These are phyloP conservation scores for Arthrobotrys musiformis DNA, from an alignment of 2,329 filamentous ascomycete genomes.

Conservation along the genomic window DNA sequence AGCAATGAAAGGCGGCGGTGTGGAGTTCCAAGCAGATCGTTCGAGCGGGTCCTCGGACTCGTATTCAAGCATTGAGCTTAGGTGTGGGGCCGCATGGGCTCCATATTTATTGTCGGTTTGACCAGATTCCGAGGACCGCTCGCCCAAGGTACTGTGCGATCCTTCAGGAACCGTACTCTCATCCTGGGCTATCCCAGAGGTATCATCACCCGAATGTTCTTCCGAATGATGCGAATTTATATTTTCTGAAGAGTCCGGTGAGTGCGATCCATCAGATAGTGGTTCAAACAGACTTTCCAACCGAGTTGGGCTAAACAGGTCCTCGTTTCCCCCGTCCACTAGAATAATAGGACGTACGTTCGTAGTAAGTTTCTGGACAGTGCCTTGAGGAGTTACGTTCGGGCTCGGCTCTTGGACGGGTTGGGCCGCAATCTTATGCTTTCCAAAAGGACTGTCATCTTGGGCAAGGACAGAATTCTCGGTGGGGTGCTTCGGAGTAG, in stretches of 20 bases:
- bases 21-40: constrained; percentile 38
- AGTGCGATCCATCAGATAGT: background rate
- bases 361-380: constrained; percentile 34
- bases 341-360: constrained; percentile 17
- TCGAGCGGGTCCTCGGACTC: constrained; percentile 16
- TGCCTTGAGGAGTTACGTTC: constrained; percentile 26
- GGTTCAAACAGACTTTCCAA: constrained; percentile 47
- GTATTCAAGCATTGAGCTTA: constrained; percentile 4
- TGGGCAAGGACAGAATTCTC: background rate
- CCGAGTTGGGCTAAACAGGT: constrained; percentile 38
- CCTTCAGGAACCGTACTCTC: background rate
- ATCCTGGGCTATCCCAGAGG: background rate
- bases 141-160: background rate
- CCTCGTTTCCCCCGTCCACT: constrained; percentile 35
- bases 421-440: background rate
- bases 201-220: background rate
- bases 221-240: background rate
- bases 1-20: constrained; percentile 35
- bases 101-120: background rate
- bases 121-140: background rate
- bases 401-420: background rate
- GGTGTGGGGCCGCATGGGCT: background rate
- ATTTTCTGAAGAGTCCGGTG: background rate
- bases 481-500: background rate
- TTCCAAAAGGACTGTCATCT: background rate